Percentiles rank a stretch among this genome's conserved stretches.
phyloP scores from a whole-genome alignment of 1,284 basidiomycete species.

The Anthracocystis panici-leucophaei region DNA sequence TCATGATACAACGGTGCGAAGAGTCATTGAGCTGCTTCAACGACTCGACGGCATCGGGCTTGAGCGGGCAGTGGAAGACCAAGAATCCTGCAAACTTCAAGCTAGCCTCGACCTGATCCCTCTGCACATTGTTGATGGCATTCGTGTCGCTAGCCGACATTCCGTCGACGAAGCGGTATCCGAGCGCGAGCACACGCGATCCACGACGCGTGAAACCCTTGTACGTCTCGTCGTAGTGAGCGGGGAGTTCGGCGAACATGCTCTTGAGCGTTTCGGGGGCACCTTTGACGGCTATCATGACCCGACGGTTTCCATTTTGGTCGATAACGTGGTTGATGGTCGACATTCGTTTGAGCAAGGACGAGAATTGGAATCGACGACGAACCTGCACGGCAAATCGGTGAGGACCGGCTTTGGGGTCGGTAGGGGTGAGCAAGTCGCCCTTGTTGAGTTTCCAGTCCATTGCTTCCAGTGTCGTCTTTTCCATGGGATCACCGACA shows the following conservation, averaged over 20 bases:
- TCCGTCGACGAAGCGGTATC: conserved; percentile 64
- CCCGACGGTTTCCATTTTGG: conserved; percentile 37
- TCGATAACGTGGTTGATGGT: conserved; percentile 61
- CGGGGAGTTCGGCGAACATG: conserved; percentile 64
- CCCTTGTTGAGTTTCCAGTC: conserved; percentile 88
- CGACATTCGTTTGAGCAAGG: conserved; percentile 68
- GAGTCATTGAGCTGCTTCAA: conserved; percentile 67
- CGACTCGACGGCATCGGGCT: conserved; percentile 64
- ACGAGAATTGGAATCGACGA: conserved; percentile 69
- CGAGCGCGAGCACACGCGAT: conserved; percentile 67
- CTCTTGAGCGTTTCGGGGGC: conserved; percentile 67
- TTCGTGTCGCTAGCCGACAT: conserved; percentile 34
- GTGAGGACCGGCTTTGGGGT: conserved; percentile 48
- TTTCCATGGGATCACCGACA: conserved; percentile 99
- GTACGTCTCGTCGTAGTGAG: conserved; percentile 68
- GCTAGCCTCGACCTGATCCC: conserved; percentile 62
- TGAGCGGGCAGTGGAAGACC: conserved; percentile 69
- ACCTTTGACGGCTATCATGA: conserved; percentile 66
- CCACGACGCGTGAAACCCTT: conserved; percentile 67
- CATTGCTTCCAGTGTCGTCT: conserved; percentile 90
- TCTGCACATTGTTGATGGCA: conserved; percentile 53
- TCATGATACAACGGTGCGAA: conserved; percentile 69
- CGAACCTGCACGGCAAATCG: conserved; percentile 56
- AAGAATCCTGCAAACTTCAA: conserved; percentile 68
- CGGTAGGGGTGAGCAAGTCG: conserved; percentile 59